Evolutionary conservation across 306 rosid species (phyloP).

Genomic region (Heteromeles arbutifolia): DNA sequence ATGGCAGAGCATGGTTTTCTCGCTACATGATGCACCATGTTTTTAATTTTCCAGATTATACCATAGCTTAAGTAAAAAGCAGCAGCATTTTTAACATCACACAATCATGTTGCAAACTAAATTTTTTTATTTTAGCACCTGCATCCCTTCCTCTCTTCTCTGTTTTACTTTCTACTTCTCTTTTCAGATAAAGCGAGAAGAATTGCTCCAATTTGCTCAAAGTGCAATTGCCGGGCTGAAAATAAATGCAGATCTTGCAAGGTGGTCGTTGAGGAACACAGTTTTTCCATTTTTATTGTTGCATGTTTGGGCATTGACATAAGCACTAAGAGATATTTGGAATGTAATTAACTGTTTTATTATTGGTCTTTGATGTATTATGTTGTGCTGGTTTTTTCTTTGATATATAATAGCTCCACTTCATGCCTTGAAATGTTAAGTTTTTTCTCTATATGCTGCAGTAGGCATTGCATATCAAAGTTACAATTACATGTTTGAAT

Average conservation of each 20-base stretch:
- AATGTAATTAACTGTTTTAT: slow-evolving; percentile 5
- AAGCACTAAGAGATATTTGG: slow-evolving; percentile 1
- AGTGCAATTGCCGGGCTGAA: slow-evolving; percentile 74
- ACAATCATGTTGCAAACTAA: background rate
- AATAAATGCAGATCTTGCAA: slow-evolving; percentile 66
- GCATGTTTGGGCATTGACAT: slow-evolving; percentile 12
- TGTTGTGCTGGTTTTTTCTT: background rate
- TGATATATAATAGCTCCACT: background rate
- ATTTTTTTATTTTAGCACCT: background rate
- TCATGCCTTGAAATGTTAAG: background rate
- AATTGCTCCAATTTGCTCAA: slow-evolving; percentile 82
- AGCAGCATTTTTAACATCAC: background rate
- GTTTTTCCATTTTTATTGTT: background rate
- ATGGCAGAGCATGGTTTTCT: background rate
- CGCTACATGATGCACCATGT: background rate
- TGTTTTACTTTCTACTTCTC: background rate
- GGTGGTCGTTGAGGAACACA: slow-evolving; percentile 47
- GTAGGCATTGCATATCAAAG: background rate
- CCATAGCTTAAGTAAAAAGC: background rate
- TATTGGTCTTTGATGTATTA: slow-evolving; percentile 9
- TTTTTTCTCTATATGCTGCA: background rate
- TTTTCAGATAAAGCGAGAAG: slow-evolving; percentile 77
- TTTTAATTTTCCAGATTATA: background rate
- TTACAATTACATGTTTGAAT: slow-evolving; percentile 2
- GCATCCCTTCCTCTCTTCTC: slow-evolving; percentile 6